Conservation (phyloP, 2,329 filamentous ascomycete species). For the Diaporthe ilicicola region DNA sequence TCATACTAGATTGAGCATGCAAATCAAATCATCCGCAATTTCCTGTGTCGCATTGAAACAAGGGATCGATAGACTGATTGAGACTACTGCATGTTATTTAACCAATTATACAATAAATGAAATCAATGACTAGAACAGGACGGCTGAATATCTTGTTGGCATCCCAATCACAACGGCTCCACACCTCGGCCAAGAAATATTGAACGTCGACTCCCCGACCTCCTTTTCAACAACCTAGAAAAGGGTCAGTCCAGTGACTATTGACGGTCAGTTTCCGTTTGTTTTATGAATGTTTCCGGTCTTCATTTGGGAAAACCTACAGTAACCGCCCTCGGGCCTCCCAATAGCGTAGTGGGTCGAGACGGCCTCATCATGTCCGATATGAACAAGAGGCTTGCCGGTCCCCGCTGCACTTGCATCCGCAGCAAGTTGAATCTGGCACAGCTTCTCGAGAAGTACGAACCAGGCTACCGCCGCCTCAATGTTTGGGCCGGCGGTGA, state of each 20-base stretch:
- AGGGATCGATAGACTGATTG: too few relatives aligned
- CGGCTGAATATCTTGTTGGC: too few relatives aligned
- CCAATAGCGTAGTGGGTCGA: slow-evolving; percentile 38
- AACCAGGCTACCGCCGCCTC: slow-evolving; percentile 56
- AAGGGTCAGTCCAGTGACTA: slow-evolving; percentile 38
- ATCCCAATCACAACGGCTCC: neutral
- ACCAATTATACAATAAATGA: too few relatives aligned
- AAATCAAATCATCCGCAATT: too few relatives aligned
- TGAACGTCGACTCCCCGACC: slow-evolving; percentile 39
- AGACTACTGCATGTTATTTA: too few relatives aligned
- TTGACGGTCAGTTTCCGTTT: too few relatives aligned
- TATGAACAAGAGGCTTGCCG: slow-evolving; percentile 33
- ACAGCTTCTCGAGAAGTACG: slow-evolving; percentile 49
- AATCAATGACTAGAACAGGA: too few relatives aligned
- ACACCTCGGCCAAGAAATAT: slow-evolving; percentile 38
- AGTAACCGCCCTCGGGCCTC: slow-evolving; percentile 29
- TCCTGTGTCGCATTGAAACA: too few relatives aligned
- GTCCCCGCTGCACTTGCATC: slow-evolving; percentile 17
- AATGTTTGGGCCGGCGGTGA: slow-evolving; percentile 51
- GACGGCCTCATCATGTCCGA: slow-evolving; percentile 37
- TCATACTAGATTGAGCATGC: too few relatives aligned
- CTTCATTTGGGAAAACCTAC: slow-evolving; percentile 14
- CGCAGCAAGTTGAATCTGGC: slow-evolving; percentile 48
- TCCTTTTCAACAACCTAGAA: slow-evolving; percentile 40
- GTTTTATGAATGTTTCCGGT: slow-evolving; percentile 26